Evolutionary conservation across 768 basidiomycete species (phyloP).

Genomic region (Mycena alexandri): DNA sequence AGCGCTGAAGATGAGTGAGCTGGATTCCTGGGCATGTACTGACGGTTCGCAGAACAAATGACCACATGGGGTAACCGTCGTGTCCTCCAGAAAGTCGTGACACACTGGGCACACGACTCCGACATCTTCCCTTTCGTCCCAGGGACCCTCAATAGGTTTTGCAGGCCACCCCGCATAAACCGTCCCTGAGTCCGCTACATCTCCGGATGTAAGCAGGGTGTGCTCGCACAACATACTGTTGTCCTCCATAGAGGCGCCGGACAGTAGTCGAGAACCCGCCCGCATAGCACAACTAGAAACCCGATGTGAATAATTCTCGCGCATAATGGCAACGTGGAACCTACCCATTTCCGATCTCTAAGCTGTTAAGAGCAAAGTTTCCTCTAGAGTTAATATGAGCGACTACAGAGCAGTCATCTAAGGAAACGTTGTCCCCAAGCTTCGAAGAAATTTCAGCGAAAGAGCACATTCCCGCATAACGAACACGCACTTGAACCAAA

Average conservation of each 20-base stretch:
- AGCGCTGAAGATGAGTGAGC: too few species aligned
- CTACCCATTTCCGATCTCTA: slow-evolving; percentile 56
- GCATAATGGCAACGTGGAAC: slow-evolving; percentile 5
- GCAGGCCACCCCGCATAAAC: slow-evolving; percentile 62
- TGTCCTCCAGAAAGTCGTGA: slow-evolving; percentile 41
- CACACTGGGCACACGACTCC: slow-evolving; percentile 47
- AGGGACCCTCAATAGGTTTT: slow-evolving; percentile 41
- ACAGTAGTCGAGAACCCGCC: slow-evolving; percentile 59
- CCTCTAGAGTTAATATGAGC: slow-evolving; percentile 62
- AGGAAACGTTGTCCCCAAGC: slow-evolving; percentile 57
- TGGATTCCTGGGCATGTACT: too few species aligned
- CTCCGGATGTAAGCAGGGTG: slow-evolving; percentile 60
- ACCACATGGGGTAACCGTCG: slow-evolving; percentile 47
- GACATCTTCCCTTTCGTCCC: slow-evolving; percentile 31
- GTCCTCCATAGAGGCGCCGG: slow-evolving; percentile 64
- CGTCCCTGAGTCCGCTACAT: slow-evolving; percentile 55
- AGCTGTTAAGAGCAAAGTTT: slow-evolving; percentile 56
- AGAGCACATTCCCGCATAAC: too few species aligned
- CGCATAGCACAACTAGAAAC: slow-evolving; percentile 54
- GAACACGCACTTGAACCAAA: slow-evolving; percentile 52
- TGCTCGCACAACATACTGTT: slow-evolving; percentile 62
- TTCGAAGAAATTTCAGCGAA: slow-evolving; percentile 11
- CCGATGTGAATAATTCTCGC: too few species aligned
- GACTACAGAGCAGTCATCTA: slow-evolving; percentile 62
- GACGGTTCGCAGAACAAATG: too few species aligned